Percentiles rank a stretch among this genome's conserved stretches.
phyloP scores from a whole-genome alignment of 225 moss, liverwort and hornwort species.

The Antitrichia curtipendula region DNA sequence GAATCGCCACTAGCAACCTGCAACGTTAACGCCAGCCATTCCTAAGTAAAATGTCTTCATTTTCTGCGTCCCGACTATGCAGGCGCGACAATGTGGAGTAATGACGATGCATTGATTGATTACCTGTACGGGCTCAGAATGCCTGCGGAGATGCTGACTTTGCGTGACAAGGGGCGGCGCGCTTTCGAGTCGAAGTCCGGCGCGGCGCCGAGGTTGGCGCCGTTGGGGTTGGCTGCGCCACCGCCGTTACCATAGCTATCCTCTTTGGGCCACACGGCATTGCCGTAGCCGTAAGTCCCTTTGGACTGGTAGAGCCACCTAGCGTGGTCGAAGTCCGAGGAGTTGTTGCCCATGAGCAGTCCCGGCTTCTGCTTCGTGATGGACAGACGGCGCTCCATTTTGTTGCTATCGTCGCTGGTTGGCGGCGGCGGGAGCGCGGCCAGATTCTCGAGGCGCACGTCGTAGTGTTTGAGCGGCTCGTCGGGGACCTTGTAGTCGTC shows the following conservation, averaged over 20 bases:
- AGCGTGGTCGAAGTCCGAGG: conserved; percentile 69
- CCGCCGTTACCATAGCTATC: conserved; percentile 9
- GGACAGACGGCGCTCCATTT: conserved; percentile 64
- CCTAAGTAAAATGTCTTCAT: background rate
- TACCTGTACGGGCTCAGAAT: conserved; percentile 53
- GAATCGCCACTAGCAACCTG: conserved; percentile 34
- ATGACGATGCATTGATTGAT: background rate
- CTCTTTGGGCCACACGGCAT: conserved; percentile 47
- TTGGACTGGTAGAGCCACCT: conserved; percentile 71
- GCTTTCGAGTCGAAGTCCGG: conserved; percentile 28
- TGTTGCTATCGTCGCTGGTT: background rate
- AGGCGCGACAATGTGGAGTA: background rate
- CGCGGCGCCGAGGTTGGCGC: background rate
- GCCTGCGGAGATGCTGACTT: conserved; percentile 29
- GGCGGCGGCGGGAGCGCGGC: conserved; percentile 70
- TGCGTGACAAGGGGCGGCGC: conserved; percentile 37
- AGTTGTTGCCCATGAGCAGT: conserved; percentile 45
- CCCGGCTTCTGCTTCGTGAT: conserved; percentile 61
- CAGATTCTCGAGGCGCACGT: conserved; percentile 5
- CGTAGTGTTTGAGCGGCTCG: conserved; percentile 15
- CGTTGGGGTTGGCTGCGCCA: background rate
- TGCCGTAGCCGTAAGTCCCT: conserved; percentile 51
- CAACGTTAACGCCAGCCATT: background rate
- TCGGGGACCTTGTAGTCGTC: conserved; percentile 60
- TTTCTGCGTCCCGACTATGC: background rate